Conservation (phyloP, 2,329 filamentous ascomycete genomes). For the Coniochaeta ligniaria region DNA sequence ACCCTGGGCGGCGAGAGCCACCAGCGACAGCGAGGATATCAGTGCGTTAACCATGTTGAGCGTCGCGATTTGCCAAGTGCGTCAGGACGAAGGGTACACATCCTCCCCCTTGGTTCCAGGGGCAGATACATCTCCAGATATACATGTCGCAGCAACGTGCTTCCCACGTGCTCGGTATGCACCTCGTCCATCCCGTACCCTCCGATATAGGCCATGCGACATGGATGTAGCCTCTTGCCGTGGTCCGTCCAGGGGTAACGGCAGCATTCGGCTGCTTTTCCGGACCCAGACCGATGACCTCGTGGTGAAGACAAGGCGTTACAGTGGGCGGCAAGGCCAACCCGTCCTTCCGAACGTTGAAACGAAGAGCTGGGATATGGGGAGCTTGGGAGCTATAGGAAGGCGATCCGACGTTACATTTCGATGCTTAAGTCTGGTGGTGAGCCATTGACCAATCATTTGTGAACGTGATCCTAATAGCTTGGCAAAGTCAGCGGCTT, state of each 20-base stretch:
- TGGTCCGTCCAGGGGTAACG: background rate
- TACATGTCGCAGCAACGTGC: background rate
- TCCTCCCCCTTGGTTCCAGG: background rate
- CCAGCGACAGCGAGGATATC: background rate
- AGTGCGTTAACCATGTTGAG: background rate
- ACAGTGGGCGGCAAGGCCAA: background rate
- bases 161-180: background rate
- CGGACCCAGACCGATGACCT: background rate
- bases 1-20: background rate
- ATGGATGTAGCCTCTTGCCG: background rate
- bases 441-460: conserved; percentile 2
- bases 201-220: background rate
- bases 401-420: background rate
- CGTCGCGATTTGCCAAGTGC: background rate
- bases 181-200: background rate
- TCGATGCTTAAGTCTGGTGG: background rate
- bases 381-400: background rate
- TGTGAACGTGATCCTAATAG: background rate
- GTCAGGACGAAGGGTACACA: background rate
- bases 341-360: no score
- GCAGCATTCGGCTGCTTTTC: background rate
- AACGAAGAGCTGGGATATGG: no score
- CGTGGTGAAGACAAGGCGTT: background rate
- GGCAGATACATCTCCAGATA: background rate
- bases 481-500: background rate